A percentile compares a stretch with the other conserved stretches of the same genome.
Conservation (phyloP, 345 rosid genomes). For the Euphorbia peplus region DNA sequence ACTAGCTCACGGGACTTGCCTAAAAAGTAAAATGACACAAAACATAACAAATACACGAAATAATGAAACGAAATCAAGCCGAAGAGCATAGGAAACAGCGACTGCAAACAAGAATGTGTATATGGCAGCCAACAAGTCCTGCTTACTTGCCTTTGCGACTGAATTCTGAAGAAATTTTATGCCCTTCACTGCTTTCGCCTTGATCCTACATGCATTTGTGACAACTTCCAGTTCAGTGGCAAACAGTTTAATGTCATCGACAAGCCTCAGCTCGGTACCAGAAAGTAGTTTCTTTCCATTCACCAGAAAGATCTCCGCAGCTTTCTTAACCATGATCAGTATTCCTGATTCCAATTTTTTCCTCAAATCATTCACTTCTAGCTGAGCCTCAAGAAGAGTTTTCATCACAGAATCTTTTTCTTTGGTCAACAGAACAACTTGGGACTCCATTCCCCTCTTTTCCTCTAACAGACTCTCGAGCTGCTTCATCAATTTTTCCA, state of each 20-base stretch:
- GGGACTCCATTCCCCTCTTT: conserved; percentile 36
- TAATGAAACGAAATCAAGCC: conserved; percentile 40
- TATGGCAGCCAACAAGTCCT: conserved; percentile 60
- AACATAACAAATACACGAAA: too few species aligned
- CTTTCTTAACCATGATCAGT: conserved; percentile 47
- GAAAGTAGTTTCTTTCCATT: conserved; percentile 19
- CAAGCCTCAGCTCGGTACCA: conserved; percentile 25
- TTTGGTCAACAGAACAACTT: conserved; percentile 23
- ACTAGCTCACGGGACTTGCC: conserved; percentile 7
- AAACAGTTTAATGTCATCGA: conserved; percentile 35
- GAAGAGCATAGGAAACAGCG: conserved; percentile 54
- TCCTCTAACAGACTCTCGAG: conserved; percentile 26
- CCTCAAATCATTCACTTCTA: conserved; percentile 31
- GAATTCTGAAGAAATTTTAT: conserved; percentile 52
- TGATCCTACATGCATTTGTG: conserved; percentile 47
- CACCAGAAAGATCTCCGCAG: conserved; percentile 36
- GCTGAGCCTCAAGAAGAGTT: conserved; percentile 39
- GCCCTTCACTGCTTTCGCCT: conserved; percentile 47
- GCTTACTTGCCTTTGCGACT: conserved; percentile 46
- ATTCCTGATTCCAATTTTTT: conserved; percentile 41
- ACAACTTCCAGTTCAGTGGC: conserved; percentile 46
- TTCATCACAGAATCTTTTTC: conserved; percentile 44
- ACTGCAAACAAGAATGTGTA: conserved; percentile 63
- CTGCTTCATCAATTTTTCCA: conserved; percentile 30
- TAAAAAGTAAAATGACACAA: too few species aligned